Base-by-base conservation (phyloP, 2,329 filamentous ascomycete species). In the Rhytidhysteron rufulum region DNA sequence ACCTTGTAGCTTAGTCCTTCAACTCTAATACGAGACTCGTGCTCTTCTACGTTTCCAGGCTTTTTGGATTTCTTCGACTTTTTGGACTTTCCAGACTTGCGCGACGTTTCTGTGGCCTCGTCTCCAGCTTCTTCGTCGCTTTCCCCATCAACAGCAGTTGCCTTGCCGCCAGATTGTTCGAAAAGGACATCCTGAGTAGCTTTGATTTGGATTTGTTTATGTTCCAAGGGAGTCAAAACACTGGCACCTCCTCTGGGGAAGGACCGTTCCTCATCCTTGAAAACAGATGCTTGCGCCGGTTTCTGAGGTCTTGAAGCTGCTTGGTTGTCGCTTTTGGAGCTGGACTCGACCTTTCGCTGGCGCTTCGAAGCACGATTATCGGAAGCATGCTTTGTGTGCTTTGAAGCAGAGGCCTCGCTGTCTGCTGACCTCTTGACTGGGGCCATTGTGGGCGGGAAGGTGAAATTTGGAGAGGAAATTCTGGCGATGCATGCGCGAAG, bases 151-250 rank as follows among this genome's bases (percentile, higher is more conserved):
- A 76, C 66, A 68, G 80, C 54, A 57, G 65, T 49, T 71, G 78
- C 48, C 68, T 78, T 83, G 63, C 77, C 80, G n/a, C 68, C 68
- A 9, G 67, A 79, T 54, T 94, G 84, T 67, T 97, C 93, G 61
- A 91, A 93, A 29, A 94, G 72, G 30, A 90, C 93, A 72, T 98
- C 93, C 54, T 85, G 83, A 60, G 86, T 93, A 33, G 93, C 93
- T 67, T 97, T 86, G 43, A 94, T 84, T 57, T 93, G 85, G 48
- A 98, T 97, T 67, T 97, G 88, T 70, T 95, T 96, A 62, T 94
- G 86, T 65, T 98, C 93, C 37, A 98, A 73, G 16, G 93, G 90
- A 2, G 93, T 96, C 61, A 98, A 72, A 38, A 95, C 77, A 60
- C 88, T 94, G 39, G 82, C 91, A 31, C 93, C 94, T 41, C 93